phyloP scores from a whole-genome alignment of 2,329 filamentous ascomycete genomes.

The Grosmannia serpens region DNA sequence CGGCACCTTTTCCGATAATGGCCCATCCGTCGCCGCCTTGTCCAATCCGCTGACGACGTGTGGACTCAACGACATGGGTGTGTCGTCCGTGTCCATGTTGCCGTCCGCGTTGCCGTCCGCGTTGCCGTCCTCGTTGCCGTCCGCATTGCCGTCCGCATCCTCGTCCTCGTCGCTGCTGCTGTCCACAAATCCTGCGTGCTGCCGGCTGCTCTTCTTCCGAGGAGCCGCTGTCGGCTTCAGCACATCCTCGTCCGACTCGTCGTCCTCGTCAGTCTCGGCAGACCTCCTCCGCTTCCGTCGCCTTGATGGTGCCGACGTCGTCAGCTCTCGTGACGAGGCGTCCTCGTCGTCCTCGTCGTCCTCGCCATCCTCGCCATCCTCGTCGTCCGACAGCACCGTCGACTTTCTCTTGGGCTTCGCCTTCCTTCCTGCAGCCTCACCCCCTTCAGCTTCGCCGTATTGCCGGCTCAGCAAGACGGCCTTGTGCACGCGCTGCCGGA shows the following conservation, averaged over 20 bases:
- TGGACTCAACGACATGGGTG: too few relatives aligned
- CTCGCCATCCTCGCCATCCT: not conserved
- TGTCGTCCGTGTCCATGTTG: not conserved
- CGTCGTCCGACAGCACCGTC: conserved; percentile 8
- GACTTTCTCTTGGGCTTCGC: conserved; percentile 15
- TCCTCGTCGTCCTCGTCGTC: conserved; percentile 8
- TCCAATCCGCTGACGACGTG: too few relatives aligned
- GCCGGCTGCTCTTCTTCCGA: not conserved
- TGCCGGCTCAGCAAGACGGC: conserved; percentile 15
- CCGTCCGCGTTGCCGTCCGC: too few relatives aligned
- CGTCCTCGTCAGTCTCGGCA: not conserved
- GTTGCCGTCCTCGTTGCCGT: conserved; percentile 3
- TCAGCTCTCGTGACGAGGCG: not conserved
- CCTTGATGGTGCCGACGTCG: not conserved
- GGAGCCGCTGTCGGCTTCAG: not conserved
- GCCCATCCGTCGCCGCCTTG: too few relatives aligned
- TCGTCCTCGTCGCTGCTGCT: not conserved
- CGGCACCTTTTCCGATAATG: not conserved
- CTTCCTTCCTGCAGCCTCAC: conserved; percentile 10
- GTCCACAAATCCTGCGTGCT: not conserved
- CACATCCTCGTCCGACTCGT: not conserved
- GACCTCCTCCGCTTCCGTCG: conserved; percentile 8
- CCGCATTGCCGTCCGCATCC: not conserved
- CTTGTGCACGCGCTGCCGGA: conserved; percentile 41
- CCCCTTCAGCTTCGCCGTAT: conserved; percentile 8